Base-by-base conservation (phyloP, 331 rosid species). In the Rhamnella rubrinervis region DNA sequence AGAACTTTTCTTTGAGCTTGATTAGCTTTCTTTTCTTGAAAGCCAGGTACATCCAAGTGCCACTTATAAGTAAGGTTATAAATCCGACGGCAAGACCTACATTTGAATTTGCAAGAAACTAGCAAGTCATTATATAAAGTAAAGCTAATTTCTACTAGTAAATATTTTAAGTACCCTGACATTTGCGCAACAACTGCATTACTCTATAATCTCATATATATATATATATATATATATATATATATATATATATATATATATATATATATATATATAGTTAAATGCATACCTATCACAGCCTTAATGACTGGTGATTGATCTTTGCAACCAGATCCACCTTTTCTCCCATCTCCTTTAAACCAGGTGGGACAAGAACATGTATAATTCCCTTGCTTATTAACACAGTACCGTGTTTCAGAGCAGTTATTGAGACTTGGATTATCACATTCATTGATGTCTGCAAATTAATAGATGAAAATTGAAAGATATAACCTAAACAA, bases 361-460 rank as follows among this genome's bases (percentile, higher is more conserved):
- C 13, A 31, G 35, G 1, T 8, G 13, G 9, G 11, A 11, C 47
- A 40, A 40, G 47, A 12, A 50, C 79, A 75, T 0, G 63, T 60
- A 28, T 67, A 75, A 39, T 16, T 67, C 28, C 69, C 79, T 19
- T 13, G 5, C 25, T 49, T 51, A 47, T 75, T 75, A n/a, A 20
- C 18, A 61, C 79, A 75, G 25, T 19, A 1, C 21, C 25, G 1
- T 1, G n/a, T 17, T 47, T 1, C 35, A 1, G n/a, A 67, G 62
- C 79, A 75, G 3, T 59, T n/a, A 52, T 66, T 44, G 0, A 1
- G n/a, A 1, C 0, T 59, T 0, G 41, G 4, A 39, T 52, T 17
- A 19, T 17, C 15, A 26, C 79, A 75, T 17, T 75, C 74, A 10
- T 75, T 35, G 18, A 75, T 55, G 20, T 75, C 79, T 75, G 66